Base-by-base conservation (phyloP, 371 early-diverging fungal species). In the Entomophthora muscae region DNA sequence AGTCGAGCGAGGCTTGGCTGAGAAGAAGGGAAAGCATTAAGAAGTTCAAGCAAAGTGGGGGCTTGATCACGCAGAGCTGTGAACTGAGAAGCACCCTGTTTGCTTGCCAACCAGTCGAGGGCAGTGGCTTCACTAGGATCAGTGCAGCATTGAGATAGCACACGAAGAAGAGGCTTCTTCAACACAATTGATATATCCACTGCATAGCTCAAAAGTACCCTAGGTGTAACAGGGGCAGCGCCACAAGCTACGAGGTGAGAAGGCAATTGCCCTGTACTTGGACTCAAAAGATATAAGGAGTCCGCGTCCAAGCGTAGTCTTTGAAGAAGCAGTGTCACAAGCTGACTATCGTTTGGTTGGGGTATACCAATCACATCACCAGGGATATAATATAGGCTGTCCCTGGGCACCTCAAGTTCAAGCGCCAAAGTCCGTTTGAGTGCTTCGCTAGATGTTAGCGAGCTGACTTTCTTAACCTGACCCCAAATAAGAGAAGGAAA, bases 301-400 rank as follows among this genome's bases (percentile, higher is more conserved):
- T 66, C 66, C 0, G 72, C 67, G 3, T 64, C 61, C 12, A 77
- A 57, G 22, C 54, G 71, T 13, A 86, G 67, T 27, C 76, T 66
- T 0, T 65, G 64, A 29, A 87, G 64, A 1, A 87, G 57, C 0
- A 77, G 81, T 0, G 73, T 66, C 0, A 88, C 82, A 56, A 85
- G 65, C 0, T 68, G 63, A 22, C 80, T 77, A 61, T 82, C 76
- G 68, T 92, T 93, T 24, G 90, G 90, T 0, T 87, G 85, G 55
- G 82, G 63, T 2, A 94, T 73, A 55, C 88, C 93, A 73, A 95
- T 84, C 0, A 91, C 81, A 72, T 92, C 95, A 32, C 96, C 95
- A 1, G 93, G 86, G 2, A 76, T 67, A 66, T 76, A 84, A 7
- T 78, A 68, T 17, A 42, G 17, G 42, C 58, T 57, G 10, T 57